Conservation (phyloP, 805 yeast genomes). For the Candida pseudofarinosa region DNA sequence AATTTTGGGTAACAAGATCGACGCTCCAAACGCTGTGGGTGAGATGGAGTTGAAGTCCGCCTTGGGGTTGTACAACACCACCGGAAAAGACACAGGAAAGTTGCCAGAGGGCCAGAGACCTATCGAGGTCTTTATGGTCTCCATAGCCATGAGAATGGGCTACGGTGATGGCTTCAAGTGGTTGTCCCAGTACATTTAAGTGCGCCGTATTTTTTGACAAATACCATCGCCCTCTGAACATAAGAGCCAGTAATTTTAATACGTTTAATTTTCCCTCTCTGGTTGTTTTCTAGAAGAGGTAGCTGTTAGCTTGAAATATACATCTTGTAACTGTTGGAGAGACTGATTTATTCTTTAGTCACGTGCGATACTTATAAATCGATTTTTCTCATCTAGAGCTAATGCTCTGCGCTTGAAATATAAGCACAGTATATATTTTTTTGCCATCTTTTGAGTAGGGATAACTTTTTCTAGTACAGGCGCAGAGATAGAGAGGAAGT, state of each 20-base stretch:
- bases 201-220: too few relatives aligned
- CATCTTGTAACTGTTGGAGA: not conserved
- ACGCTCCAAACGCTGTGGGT: slow-evolving; percentile 87
- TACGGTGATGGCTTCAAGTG: slow-evolving; percentile 98
- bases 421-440: not conserved
- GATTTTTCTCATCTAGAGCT: not conserved
- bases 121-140: slow-evolving; percentile 94
- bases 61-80: slow-evolving; percentile 75
- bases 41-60: slow-evolving; percentile 92
- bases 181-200: slow-evolving; percentile 90
- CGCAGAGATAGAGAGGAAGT: not conserved
- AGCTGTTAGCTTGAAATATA: not conserved
- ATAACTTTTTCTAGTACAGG: not conserved
- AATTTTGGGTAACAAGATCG: slow-evolving; percentile 94
- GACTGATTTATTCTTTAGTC: not conserved
- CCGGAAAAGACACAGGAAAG: slow-evolving; percentile 73
- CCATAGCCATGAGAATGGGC: slow-evolving; percentile 98
- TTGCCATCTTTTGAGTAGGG: not conserved
- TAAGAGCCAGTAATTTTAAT: not conserved
- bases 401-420: not conserved
- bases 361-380: not conserved
- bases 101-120: slow-evolving; percentile 79
- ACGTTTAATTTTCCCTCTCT: not conserved
- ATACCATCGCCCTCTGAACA: too few relatives aligned
- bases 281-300: not conserved